These are phyloP conservation scores for Echinochloa phyllopogon DNA, from an alignment of 176 grass and related monocot species.

Conservation along the genomic window DNA sequence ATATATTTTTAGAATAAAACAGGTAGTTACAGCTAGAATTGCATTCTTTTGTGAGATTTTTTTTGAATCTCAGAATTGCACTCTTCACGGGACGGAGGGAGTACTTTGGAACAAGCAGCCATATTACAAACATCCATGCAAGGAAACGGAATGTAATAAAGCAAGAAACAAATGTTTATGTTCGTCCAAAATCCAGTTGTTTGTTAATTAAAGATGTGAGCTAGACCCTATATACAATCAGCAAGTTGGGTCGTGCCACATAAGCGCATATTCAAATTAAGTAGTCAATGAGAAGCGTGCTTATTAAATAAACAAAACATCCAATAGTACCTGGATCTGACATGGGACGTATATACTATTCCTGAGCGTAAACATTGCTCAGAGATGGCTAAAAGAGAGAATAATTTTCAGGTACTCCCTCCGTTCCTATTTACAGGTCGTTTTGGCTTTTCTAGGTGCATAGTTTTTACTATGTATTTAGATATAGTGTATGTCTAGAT, in stretches of 20 bases:
- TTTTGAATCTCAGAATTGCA: too few species aligned
- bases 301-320: neutral
- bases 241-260: neutral
- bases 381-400: neutral
- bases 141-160: conserved; percentile 35
- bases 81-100: too few species aligned
- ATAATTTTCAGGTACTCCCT: neutral
- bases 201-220: conserved; percentile 16
- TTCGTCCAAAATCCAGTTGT: conserved; percentile 25
- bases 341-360: neutral
- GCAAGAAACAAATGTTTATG: conserved; percentile 35
- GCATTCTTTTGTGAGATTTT: too few species aligned
- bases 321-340: neutral
- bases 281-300: conserved; percentile 10
- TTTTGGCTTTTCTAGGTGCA: too few species aligned
- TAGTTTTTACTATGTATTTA: too few species aligned
- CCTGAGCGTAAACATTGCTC: neutral
- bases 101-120: neutral
- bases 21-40: too few species aligned
- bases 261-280: neutral
- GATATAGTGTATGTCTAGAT: too few species aligned
- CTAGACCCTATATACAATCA: conserved; percentile 7
- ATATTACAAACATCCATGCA: conserved; percentile 22
- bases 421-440: too few species aligned
- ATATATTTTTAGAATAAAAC: too few species aligned